Evolutionary conservation across 2,329 filamentous ascomycete genomes (phyloP).

Genomic region (Scedosporium aurantiacum): DNA sequence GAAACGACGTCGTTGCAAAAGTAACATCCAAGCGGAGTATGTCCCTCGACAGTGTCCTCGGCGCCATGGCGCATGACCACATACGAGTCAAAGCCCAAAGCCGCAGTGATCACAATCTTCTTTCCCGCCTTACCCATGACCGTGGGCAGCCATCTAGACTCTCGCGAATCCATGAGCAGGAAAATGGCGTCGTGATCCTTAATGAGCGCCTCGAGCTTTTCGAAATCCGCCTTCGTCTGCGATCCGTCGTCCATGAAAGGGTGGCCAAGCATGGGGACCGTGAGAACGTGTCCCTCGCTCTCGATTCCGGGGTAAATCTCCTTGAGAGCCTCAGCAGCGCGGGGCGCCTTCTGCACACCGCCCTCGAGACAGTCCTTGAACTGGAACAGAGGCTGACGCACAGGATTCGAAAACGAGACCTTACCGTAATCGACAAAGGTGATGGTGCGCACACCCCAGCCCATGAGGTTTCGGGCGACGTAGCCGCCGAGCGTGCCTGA

Average conservation of each 20-base stretch:
- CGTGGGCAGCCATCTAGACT: conserved; percentile 90
- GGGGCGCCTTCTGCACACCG: conserved; percentile 69
- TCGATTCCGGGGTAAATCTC: conserved; percentile 89
- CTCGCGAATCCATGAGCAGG: conserved; percentile 91
- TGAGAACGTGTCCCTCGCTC: conserved; percentile 65
- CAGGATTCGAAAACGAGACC: conserved; percentile 93
- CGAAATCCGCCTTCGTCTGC: conserved; percentile 62
- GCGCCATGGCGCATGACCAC: conserved; percentile 94
- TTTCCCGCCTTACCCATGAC: conserved; percentile 87
- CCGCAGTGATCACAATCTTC: conserved; percentile 95
- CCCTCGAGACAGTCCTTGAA: conserved; percentile 83
- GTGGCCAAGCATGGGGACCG: conserved; percentile 93
- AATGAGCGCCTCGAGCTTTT: conserved; percentile 62
- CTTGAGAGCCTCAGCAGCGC: conserved; percentile 68
- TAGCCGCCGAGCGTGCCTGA: conserved; percentile 91
- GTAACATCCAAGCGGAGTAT: conserved; percentile 77
- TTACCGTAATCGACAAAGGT: conserved; percentile 90
- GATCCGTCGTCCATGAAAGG: conserved; percentile 59
- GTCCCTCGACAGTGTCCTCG: conserved; percentile 41
- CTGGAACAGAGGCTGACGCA: conserved; percentile 83
- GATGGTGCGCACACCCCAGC: conserved; percentile 91
- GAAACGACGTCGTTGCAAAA: conserved; percentile 98
- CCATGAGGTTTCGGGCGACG: conserved; percentile 82
- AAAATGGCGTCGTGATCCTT: conserved; percentile 86
- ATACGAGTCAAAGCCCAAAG: conserved; percentile 90